These are phyloP conservation scores for Mucor lusitanicus DNA, from an alignment of 371 early-diverging fungal species.

Conservation along the genomic window DNA sequence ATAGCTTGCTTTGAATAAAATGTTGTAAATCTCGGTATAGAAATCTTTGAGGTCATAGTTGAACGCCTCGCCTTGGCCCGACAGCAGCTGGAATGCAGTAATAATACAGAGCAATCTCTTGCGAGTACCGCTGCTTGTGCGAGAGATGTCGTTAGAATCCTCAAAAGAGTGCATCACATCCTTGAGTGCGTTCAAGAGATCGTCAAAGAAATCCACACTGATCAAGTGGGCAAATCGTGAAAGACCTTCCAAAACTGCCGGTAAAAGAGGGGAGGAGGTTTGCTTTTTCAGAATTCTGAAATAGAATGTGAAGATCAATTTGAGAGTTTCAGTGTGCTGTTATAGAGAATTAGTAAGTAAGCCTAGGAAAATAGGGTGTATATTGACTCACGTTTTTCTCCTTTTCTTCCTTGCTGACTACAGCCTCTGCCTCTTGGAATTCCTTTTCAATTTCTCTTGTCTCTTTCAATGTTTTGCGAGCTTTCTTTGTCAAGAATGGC, in stretches of 20 bases:
- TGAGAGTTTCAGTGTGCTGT: slow-evolving; percentile 89
- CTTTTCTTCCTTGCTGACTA: slow-evolving; percentile 73
- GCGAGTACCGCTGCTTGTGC: slow-evolving; percentile 52
- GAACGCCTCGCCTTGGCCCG: slow-evolving; percentile 87
- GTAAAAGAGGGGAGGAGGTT: slow-evolving; percentile 74
- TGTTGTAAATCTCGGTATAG: slow-evolving; percentile 76
- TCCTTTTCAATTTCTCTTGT: slow-evolving; percentile 77
- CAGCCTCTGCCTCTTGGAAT: slow-evolving; percentile 84
- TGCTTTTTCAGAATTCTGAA: slow-evolving; percentile 91
- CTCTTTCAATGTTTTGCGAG: slow-evolving; percentile 71
- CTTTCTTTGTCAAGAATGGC: slow-evolving; percentile 75
- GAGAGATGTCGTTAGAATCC: slow-evolving; percentile 35
- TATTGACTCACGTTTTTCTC: slow-evolving; percentile 57
- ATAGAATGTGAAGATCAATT: slow-evolving; percentile 89
- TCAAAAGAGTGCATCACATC: slow-evolving; percentile 66
- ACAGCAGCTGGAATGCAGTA: slow-evolving; percentile 83
- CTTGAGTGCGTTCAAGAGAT: slow-evolving; percentile 80
- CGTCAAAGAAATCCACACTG: slow-evolving; percentile 93
- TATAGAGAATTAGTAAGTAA: background rate
- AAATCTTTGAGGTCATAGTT: slow-evolving; percentile 89
- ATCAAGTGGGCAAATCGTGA: slow-evolving; percentile 91
- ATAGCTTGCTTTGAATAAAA: slow-evolving; percentile 70
- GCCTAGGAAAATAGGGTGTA: background rate
- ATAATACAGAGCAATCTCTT: slow-evolving; percentile 84
- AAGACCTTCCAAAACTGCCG: slow-evolving; percentile 89